Base-by-base conservation (phyloP, 805 yeast genomes). In the Maudiozyma bulderi region DNA sequence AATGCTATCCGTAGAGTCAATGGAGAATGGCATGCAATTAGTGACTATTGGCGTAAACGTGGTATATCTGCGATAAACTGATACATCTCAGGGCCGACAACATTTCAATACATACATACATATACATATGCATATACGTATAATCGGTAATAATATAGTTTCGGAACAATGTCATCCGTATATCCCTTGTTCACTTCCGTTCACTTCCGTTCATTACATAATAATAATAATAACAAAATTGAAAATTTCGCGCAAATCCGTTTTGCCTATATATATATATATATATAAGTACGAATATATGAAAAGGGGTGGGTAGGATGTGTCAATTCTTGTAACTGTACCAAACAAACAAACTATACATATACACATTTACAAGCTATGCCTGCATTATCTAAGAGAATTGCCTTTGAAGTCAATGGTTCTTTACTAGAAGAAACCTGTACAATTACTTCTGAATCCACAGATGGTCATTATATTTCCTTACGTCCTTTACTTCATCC, bases 1-100 rank as follows among this genome's bases (percentile, higher is more conserved):
- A 76, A 78, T 57, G 85, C 77, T 0, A 74, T 82, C 14, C 63
- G 69, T 44, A 55, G 71, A 51, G 61, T 44, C 56, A 70, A 51
- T 64, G 39, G 41, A 5, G 75, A 47, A 45, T 66, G 84, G 69
- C 77, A 80, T 47, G 96, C 95, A 1, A 96, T 89, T 9, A 74
- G 88, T 56, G 98, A 91, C 64, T 86, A 68, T 63, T 91, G 97
- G 96, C 72, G 98, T 50, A 90, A 90, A 62, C 68, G 83, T 44
- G 96, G 95, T 7, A 47, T 63, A 2, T 58, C 67, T 3, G 49
- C 40, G 8, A 39, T 39, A 20, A 20, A 20, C 26, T 20, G 26
- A 20, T 20, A 20, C 4, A 20, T 20, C 3, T 4, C 26, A 20
- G 26, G 26, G 26, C 26, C 2, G 26, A 20, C 26, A 20, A 20